These are phyloP conservation scores for Aspergillus persii DNA, from an alignment of 2,329 filamentous ascomycete species.

Conservation along the genomic window DNA sequence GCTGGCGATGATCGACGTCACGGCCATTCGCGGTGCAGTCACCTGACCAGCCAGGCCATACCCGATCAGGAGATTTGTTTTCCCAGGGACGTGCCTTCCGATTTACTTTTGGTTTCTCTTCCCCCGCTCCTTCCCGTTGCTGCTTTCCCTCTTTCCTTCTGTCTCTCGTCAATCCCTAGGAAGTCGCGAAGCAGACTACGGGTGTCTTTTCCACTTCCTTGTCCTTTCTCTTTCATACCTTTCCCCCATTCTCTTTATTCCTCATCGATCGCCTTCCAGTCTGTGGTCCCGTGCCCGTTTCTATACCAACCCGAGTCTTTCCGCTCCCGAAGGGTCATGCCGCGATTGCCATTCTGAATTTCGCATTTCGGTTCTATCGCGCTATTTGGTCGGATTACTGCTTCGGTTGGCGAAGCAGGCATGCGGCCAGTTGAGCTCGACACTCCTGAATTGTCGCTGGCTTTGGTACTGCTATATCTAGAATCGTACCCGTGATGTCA, in stretches of 20 bases:
- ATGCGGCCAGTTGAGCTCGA: slow-evolving; percentile 39
- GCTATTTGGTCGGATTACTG: slow-evolving; percentile 16
- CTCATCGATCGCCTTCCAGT: background rate
- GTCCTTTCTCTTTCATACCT: background rate
- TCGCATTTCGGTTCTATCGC: slow-evolving; percentile 19
- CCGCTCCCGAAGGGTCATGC: slow-evolving; percentile 18
- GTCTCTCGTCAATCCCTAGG: background rate
- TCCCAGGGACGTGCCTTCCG: slow-evolving; percentile 21
- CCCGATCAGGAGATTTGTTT: slow-evolving; percentile 44
- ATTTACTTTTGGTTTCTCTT: slow-evolving; percentile 8
- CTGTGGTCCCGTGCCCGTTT: slow-evolving; percentile 14
- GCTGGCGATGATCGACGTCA: slow-evolving; percentile 23
- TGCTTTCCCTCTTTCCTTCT: slow-evolving; percentile 8
- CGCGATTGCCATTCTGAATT: slow-evolving; percentile 25
- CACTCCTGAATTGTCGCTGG: slow-evolving; percentile 23
- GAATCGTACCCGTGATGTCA: slow-evolving; percentile 38
- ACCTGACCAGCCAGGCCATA: slow-evolving; percentile 27
- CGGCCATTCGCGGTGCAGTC: slow-evolving; percentile 18
- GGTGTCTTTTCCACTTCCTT: background rate
- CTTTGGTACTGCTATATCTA: slow-evolving; percentile 26
- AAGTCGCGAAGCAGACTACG: background rate
- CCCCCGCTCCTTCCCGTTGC: background rate
- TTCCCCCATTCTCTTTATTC: background rate
- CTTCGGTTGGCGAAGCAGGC: slow-evolving; percentile 34
- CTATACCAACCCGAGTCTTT: slow-evolving; percentile 24